Base-by-base conservation (phyloP, 805 yeast species). In the Kregervanrija fluxuum region DNA sequence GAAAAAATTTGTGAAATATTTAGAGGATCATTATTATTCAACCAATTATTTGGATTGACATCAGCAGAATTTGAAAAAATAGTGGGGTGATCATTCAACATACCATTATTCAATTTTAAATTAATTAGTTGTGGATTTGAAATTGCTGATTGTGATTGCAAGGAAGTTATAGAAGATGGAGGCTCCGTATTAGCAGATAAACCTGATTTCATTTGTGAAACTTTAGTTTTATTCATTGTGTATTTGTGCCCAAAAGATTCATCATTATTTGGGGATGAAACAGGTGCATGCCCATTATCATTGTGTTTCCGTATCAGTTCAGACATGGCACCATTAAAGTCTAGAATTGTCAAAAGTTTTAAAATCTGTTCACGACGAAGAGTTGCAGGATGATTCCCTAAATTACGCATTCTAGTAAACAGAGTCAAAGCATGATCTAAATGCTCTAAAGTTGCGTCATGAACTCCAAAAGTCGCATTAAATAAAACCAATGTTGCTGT, bases 301-400 rank as follows among this genome's bases (percentile, higher is more conserved):
- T 77, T 76, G 57, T 81, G 85, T 52, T 77, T 80, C 5, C 61
- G 57, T 4, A 82, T 68, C 37, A 84, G 65, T 16, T 71, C 75
- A 28, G 62, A 59, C 82, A 83, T 79, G 9, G 77, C 70, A 5
- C 82, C 82, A 60, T 79, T 79, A 60, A 83, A 81, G 57, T 85
- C 89, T 39, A 85, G 61, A 11, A 84, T 75, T 31, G 77, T 68
- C 56, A 84, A 73, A 46, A 85, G 65, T 49, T 80, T 80, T 46
- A 85, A 64, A 28, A 85, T 61, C 54, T 85, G 95, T 0, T 83
- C 86, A 45, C 88, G 67, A 57, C 91, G 70, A 22, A 83, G 61
- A 6, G 85, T 84, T 0, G 93, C 91, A 1, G 93, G 91, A 57
- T 82, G 82, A 56, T 85, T 85, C 1, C 93, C 93, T 41, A 84